Conservation (phyloP, 2,329 filamentous ascomycete genomes). For the Metarhizium album region DNA sequence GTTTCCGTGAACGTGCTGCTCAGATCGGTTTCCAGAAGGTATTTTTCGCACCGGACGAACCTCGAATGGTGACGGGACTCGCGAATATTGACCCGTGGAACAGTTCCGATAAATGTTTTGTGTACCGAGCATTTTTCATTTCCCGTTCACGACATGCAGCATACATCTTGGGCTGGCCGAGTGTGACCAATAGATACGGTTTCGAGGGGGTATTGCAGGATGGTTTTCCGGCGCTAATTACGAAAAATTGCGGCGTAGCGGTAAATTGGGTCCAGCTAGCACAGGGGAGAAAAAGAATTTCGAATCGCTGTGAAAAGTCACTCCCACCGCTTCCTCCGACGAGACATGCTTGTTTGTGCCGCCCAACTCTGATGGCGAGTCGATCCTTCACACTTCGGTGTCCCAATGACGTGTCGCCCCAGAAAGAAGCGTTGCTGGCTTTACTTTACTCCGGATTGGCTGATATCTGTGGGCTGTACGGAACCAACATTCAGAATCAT, state of each 20-base stretch:
- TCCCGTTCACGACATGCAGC: not conserved
- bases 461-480: not conserved
- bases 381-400: not conserved
- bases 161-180: not conserved
- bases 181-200: not conserved
- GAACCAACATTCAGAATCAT: not conserved
- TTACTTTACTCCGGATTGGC: not conserved
- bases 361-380: not conserved
- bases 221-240: not conserved
- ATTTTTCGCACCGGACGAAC: constrained; percentile 14
- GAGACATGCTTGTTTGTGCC: not conserved
- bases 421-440: not conserved
- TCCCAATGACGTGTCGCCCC: not conserved
- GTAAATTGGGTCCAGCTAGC: not conserved
- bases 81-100: not conserved
- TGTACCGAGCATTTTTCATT: not conserved
- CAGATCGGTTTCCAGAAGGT: constrained; percentile 69
- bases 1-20: constrained; percentile 64
- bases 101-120: not conserved
- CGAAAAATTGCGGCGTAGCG: not conserved
- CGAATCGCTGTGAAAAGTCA: not conserved
- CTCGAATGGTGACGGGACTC: not conserved
- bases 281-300: not conserved
- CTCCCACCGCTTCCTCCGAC: not conserved
- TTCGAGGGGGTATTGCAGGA: not conserved